These are phyloP conservation scores for Penicillium coffeae DNA, from an alignment of 495 filamentous ascomycete genomes.

Conservation along the genomic window DNA sequence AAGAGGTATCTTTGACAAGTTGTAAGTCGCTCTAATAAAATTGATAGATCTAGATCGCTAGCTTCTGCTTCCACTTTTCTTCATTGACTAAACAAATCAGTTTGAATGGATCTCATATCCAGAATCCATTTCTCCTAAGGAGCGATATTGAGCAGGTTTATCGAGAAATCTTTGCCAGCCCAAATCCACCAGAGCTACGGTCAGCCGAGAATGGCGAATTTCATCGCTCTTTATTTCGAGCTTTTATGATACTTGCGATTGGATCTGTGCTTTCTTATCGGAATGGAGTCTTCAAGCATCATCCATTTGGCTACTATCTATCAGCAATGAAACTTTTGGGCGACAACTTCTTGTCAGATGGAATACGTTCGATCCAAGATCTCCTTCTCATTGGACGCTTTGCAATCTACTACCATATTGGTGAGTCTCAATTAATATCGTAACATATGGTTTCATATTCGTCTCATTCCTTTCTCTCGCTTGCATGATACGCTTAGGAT, in stretches of 20 bases:
- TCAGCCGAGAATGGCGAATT: too few species aligned
- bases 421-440: slow-evolving; percentile 1
- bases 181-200: too few species aligned
- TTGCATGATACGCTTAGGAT: too few species aligned
- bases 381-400: slow-evolving; percentile 23
- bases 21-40: slow-evolving; percentile 12
- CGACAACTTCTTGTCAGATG: slow-evolving; percentile 14
- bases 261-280: slow-evolving; percentile 22
- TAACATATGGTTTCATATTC: too few species aligned
- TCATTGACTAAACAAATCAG: slow-evolving; percentile 12
- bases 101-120: slow-evolving; percentile 23
- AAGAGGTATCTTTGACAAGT: slow-evolving; percentile 19
- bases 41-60: neutral
- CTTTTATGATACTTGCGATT: slow-evolving; percentile 29
- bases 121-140: slow-evolving; percentile 25
- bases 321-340: slow-evolving; percentile 23
- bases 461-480: too few species aligned
- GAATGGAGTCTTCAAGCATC: slow-evolving; percentile 12
- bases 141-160: slow-evolving; percentile 16
- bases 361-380: slow-evolving; percentile 27
- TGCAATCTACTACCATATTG: slow-evolving; percentile 30
- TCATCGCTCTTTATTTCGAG: slow-evolving; percentile 17
- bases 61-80: too few species aligned
- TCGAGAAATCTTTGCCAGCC: slow-evolving; percentile 5
- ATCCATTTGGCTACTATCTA: slow-evolving; percentile 28